Evolutionary conservation across 768 basidiomycete species (phyloP).

Genomic region (Dentipellis fragilis): DNA sequence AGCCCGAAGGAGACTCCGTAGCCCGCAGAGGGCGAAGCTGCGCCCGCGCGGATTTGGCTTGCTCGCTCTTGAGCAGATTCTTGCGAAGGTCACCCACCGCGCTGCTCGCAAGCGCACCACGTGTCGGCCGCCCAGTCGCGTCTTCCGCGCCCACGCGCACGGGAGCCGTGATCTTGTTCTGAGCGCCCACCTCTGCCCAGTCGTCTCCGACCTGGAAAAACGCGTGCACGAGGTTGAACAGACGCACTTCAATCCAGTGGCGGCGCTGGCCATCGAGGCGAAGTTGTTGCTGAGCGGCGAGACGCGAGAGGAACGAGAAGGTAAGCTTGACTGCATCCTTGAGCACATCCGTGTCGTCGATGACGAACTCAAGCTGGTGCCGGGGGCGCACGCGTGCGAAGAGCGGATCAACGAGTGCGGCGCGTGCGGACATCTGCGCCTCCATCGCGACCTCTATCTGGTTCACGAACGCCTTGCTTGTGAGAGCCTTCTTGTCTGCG

Average conservation of each 20-base stretch:
- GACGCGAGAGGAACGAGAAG: conserved; percentile 83
- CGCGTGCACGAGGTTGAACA: conserved; percentile 67
- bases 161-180: neutral
- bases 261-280: conserved; percentile 65
- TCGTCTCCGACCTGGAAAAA: conserved; percentile 35
- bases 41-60: conserved; percentile 64
- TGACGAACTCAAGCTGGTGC: conserved; percentile 71
- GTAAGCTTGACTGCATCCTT: conserved; percentile 85
- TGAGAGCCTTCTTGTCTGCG: conserved; percentile 78
- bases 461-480: conserved; percentile 64
- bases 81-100: conserved; percentile 56
- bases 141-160: neutral
- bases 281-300: conserved; percentile 72
- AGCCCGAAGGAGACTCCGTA: conserved; percentile 35
- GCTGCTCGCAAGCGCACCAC: conserved; percentile 10
- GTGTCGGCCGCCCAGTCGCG: neutral
- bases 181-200: conserved; percentile 3
- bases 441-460: conserved; percentile 82
- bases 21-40: conserved; percentile 39
- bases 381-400: conserved; percentile 52
- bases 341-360: conserved; percentile 68
- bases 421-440: conserved; percentile 70
- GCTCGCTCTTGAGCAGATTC: conserved; percentile 73
- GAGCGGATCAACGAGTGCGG: conserved; percentile 42
- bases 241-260: conserved; percentile 71